Evolutionary conservation across 1,284 basidiomycete species (phyloP).

Genomic region (Tremellales sp.): DNA sequence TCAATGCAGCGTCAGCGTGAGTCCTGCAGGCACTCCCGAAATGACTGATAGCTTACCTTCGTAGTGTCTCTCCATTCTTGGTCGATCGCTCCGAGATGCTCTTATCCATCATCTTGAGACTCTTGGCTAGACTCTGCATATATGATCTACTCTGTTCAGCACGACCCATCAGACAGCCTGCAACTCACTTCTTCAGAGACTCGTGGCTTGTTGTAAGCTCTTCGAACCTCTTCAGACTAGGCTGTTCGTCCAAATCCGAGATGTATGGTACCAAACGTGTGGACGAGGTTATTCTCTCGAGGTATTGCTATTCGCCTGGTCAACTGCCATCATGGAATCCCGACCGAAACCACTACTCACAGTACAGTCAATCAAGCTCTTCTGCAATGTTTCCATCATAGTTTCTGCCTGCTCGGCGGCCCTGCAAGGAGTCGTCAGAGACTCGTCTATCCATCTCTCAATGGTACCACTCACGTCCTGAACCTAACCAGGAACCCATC

Average conservation of each 20-base stretch:
- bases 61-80: slow-evolving; percentile 88
- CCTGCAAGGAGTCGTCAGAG: slow-evolving; percentile 20
- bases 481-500: slow-evolving; percentile 96
- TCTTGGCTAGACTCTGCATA: slow-evolving; percentile 84
- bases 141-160: slow-evolving; percentile 60
- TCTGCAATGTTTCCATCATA: slow-evolving; percentile 94
- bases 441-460: too few species aligned
- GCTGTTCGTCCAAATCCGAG: slow-evolving; percentile 22
- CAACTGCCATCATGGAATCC: neutral
- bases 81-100: slow-evolving; percentile 84
- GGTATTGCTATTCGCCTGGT: slow-evolving; percentile 26
- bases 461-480: slow-evolving; percentile 64
- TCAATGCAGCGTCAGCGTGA: slow-evolving; percentile 4
- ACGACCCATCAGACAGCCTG: slow-evolving; percentile 30
- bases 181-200: slow-evolving; percentile 28
- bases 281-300: slow-evolving; percentile 26
- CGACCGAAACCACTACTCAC: slow-evolving; percentile 14
- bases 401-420: slow-evolving; percentile 76
- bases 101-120: slow-evolving; percentile 87
- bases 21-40: neutral
- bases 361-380: slow-evolving; percentile 46
- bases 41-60: slow-evolving; percentile 57
- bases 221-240: slow-evolving; percentile 26
- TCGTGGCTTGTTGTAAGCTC: slow-evolving; percentile 26
- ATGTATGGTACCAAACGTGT: slow-evolving; percentile 19